Evolutionary conservation across 805 yeast species (phyloP), one percentile per base, ranked within the genome.

Genomic region (Yarrowia sp.): DNA sequence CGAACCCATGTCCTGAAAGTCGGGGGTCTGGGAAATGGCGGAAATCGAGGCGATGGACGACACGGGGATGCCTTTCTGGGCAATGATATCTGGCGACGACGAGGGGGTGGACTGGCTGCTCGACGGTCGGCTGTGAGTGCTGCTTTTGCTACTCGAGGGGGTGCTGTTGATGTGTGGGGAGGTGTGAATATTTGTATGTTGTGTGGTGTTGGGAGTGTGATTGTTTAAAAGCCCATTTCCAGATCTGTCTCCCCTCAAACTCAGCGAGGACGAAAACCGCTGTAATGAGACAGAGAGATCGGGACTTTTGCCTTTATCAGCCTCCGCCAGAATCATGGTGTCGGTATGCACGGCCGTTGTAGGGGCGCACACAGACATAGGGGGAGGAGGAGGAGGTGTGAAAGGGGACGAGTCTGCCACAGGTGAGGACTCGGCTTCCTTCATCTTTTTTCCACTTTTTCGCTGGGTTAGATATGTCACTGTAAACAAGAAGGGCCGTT

Each of bases 1-100:
- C 5, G 65, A 59, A 32, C 65, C 65, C 65, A 59, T 59, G 9
- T 56, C 63, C 38, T 56, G 63, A 26, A 59, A 59, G 32, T 59
- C 65, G 41, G 65, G 65, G 8, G 65, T 59, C 19, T 59, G 52
- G 0, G 65, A 59, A 35, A 59, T 59, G 19, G 65, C 65, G 8
- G 65, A 59, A 22, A 59, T 59, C 9, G 65, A 59, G 5, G 65
- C 65, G 65, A 59, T 59, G 19, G 65, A 59, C 36, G 65, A 59
- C 2, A 59, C 65, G 7, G 65, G 65, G 14, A 59, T 59, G 38
- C 65, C 65, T 26, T 59, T 59, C 26, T 59, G 65, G 65, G 65
- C 65, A 35, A 59, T 59, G 14, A 59, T 59, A 19, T 59, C 65
- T 2, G 65, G 65, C 15, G 65, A 59, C 42, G 52, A 45, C 11